phyloP scores from a whole-genome alignment of 83 land plant genomes.

The Picea engelmannii region DNA sequence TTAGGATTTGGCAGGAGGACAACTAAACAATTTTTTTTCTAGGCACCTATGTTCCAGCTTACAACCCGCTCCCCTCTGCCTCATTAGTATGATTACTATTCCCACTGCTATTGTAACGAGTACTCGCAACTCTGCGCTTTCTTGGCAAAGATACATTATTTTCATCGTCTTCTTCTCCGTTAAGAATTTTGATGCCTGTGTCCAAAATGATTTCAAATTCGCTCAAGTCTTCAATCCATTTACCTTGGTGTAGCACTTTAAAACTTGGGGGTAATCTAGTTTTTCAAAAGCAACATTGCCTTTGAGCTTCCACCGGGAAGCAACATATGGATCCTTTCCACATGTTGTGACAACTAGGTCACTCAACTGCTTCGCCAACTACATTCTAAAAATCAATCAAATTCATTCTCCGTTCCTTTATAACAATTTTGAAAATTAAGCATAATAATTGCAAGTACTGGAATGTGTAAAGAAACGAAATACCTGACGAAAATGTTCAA shows the following conservation, averaged over 20 bases:
- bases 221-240: background rate
- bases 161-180: background rate
- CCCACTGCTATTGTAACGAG: background rate
- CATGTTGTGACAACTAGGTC: slow-evolving; percentile 11
- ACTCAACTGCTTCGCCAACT: slow-evolving; percentile 11
- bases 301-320: slow-evolving; percentile 5
- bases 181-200: background rate
- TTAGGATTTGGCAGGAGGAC: no score
- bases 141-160: background rate
- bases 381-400: background rate
- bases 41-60: no score
- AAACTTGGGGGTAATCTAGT: slow-evolving; percentile 1
- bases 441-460: background rate
- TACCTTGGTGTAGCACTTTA: background rate
- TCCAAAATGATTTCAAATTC: background rate
- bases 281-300: background rate
- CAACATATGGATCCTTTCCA: background rate
- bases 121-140: no score
- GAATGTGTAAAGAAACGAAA: background rate
- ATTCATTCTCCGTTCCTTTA: background rate
- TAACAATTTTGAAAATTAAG: background rate
- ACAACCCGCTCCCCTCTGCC: slow-evolving; percentile 22
- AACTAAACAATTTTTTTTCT: no score
- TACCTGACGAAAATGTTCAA: background rate
- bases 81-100: background rate